A percentile compares a stretch with the other conserved stretches of the same genome.
These are phyloP conservation scores for Cladosporium sp. DNA, from an alignment of 2,329 filamentous ascomycete genomes.

Conservation along the genomic window DNA sequence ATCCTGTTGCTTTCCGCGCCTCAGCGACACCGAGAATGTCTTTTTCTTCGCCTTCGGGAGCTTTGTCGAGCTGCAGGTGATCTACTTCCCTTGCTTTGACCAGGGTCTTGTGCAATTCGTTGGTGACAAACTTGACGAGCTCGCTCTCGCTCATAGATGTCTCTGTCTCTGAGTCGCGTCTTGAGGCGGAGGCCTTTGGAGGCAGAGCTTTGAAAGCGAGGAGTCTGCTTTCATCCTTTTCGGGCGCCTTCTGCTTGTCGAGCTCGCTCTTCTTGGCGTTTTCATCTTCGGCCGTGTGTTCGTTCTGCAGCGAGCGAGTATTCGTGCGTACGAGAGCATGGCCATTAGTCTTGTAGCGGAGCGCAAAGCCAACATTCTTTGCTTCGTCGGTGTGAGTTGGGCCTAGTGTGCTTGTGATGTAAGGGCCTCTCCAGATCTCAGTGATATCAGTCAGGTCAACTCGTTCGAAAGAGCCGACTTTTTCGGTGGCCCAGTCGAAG, in stretches of 20 bases:
- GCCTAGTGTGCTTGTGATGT: constrained; percentile 86
- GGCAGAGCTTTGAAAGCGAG: constrained; percentile 60
- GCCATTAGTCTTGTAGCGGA: constrained; percentile 72
- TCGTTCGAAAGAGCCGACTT: constrained; percentile 87
- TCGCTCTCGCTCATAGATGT: constrained; percentile 49
- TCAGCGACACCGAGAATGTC: constrained; percentile 83
- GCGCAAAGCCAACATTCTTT: constrained; percentile 79
- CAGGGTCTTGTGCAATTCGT: constrained; percentile 68
- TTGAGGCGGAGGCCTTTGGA: constrained; percentile 44
- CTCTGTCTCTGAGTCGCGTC: constrained; percentile 17
- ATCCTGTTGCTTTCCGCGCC: constrained; percentile 80
- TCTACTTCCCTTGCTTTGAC: constrained; percentile 39
- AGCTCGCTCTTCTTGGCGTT: constrained; percentile 30
- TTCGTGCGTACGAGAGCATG: constrained; percentile 77
- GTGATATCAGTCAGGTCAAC: constrained; percentile 74
- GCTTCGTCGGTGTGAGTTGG: constrained; percentile 72
- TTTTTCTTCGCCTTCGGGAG: constrained; percentile 50
- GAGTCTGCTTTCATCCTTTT: constrained; percentile 36
- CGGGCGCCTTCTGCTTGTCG: constrained; percentile 26
- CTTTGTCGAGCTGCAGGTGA: constrained; percentile 28
- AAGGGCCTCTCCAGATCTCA: constrained; percentile 75
- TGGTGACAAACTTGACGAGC: constrained; percentile 64
- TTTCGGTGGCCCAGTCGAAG: constrained; percentile 94
- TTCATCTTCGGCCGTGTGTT: constrained; percentile 49
- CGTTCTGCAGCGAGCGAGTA: constrained; percentile 70